A percentile compares a stretch with the other conserved stretches of the same genome.
Evolutionary conservation across 331 rosid species (phyloP).

Genomic region (Quercus lobata): DNA sequence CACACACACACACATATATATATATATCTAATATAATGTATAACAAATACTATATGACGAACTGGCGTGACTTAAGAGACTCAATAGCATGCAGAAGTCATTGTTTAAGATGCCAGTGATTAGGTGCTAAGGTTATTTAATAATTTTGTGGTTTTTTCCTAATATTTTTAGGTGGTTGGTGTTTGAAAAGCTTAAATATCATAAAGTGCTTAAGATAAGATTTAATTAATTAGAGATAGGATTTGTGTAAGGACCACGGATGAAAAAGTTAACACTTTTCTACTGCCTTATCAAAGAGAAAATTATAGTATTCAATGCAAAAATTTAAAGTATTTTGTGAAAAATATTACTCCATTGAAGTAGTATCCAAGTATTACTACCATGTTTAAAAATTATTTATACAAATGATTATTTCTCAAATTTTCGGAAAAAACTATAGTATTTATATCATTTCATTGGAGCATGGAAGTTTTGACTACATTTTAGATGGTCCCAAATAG

Average conservation of each 20-base stretch:
- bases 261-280: background rate
- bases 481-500: background rate
- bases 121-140: background rate
- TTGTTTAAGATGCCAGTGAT: background rate
- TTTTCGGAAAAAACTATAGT: no score
- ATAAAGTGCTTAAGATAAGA: background rate
- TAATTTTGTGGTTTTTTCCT: background rate
- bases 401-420: no score
- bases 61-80: background rate
- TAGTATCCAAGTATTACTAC: no score
- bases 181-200: background rate
- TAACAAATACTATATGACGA: background rate
- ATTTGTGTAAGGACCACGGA: background rate
- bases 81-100: background rate
- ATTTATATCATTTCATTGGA: background rate
- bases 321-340: background rate
- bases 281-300: background rate
- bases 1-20: no score
- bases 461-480: background rate
- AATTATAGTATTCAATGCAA: background rate
- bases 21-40: no score
- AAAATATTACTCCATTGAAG: background rate
- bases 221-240: background rate
- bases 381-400: no score
- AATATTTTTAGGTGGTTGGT: background rate